phyloP scores from a whole-genome alignment of 106 monocot genomes.

The Dioscorea alata region DNA sequence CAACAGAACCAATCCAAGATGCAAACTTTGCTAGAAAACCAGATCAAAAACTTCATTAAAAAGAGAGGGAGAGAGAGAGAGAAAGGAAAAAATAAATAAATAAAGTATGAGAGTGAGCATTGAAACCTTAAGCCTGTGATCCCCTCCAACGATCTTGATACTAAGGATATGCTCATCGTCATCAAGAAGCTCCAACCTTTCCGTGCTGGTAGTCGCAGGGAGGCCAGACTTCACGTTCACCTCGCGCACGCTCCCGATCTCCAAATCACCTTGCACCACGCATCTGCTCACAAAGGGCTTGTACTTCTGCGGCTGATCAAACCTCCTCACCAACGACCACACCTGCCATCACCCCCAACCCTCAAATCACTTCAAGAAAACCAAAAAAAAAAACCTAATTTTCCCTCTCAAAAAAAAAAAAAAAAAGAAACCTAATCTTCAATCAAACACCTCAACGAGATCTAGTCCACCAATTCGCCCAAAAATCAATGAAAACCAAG shows the following conservation, averaged over 20 bases:
- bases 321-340: constrained; percentile 82
- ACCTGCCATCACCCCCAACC: constrained; percentile 27
- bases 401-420: no score
- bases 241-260: constrained; percentile 81
- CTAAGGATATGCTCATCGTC: constrained; percentile 70
- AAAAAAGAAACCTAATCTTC: no score
- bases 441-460: background rate
- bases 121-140: constrained; percentile 67
- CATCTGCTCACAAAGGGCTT: constrained; percentile 88
- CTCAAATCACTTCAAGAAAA: no score
- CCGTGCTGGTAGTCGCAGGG: constrained; percentile 86
- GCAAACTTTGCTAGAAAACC: no score
- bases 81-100: no score
- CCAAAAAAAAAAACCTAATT: no score
- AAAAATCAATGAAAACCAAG: background rate
- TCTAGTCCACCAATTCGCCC: background rate
- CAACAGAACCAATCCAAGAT: no score
- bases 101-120: no score
- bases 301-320: constrained; percentile 82
- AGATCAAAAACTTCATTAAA: no score
- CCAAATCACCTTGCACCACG: constrained; percentile 46
- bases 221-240: constrained; percentile 85
- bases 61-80: no score
- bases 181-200: constrained; percentile 71
- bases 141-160: constrained; percentile 79